These are phyloP conservation scores for Litchi chinensis DNA, from an alignment of 345 rosid genomes.

Conservation along the genomic window DNA sequence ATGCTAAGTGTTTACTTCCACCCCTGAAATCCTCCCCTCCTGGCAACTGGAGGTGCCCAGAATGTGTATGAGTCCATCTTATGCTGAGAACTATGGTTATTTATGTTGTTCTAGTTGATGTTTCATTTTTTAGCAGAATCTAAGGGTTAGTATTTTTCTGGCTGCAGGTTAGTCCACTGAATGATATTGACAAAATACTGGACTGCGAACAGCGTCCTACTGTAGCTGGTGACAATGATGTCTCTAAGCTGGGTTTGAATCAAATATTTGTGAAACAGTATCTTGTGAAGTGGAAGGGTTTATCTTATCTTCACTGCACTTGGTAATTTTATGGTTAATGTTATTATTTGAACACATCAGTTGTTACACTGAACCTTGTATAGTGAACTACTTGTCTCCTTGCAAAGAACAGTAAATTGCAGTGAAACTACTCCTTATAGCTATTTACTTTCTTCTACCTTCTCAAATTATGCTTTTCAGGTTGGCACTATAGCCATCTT, in stretches of 20 bases:
- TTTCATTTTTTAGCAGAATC: constrained; percentile 21
- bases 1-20: constrained; percentile 81
- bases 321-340: constrained; percentile 55
- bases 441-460: background rate
- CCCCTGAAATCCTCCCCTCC: constrained; percentile 74
- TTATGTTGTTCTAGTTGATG: constrained; percentile 1
- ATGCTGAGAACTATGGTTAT: constrained; percentile 6
- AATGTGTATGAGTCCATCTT: constrained; percentile 59
- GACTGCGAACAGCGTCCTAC: constrained; percentile 97
- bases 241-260: constrained; percentile 63
- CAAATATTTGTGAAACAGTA: constrained; percentile 89
- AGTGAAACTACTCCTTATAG: constrained; percentile 13
- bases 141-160: constrained; percentile 26
- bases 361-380: background rate
- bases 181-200: constrained; percentile 90
- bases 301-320: constrained; percentile 94
- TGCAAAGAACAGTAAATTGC: background rate
- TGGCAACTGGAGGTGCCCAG: constrained; percentile 95
- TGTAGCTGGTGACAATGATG: constrained; percentile 62
- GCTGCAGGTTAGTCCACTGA: constrained; percentile 93
- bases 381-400: background rate
- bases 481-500: constrained; percentile 5
- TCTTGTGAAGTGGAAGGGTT: constrained; percentile 98
- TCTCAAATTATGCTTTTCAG: background rate
- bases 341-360: background rate